Percentiles rank a stretch among this genome's conserved stretches.
Evolutionary conservation across 352 stramenopile genomes (phyloP).

Genomic region (Globisporangium apiculatum): DNA sequence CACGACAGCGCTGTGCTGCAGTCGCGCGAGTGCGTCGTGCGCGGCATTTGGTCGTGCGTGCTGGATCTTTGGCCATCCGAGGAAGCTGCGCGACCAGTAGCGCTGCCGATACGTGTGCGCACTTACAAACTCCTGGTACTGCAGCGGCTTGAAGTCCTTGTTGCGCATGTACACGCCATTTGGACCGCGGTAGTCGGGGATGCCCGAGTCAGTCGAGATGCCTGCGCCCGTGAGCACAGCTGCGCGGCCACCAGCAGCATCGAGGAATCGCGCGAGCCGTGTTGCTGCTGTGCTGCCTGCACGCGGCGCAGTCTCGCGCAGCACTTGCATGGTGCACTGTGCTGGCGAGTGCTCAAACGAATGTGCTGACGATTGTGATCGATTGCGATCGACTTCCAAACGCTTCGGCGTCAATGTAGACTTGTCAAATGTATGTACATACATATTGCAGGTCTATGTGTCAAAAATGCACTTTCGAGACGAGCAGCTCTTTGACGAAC

Average conservation of each 20-base stretch:
- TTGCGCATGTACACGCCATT: constrained; percentile 93
- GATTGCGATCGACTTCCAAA: too few relatives aligned
- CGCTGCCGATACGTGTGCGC: constrained; percentile 76
- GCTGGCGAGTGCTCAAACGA: too few relatives aligned
- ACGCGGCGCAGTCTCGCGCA: not conserved
- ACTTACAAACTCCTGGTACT: constrained; percentile 90
- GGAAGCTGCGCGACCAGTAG: constrained; percentile 92
- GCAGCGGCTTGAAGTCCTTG: constrained; percentile 92
- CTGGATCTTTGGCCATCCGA: constrained; percentile 84
- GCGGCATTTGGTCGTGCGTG: constrained; percentile 79
- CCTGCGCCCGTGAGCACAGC: constrained; percentile 91
- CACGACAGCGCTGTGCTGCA: constrained; percentile 49
- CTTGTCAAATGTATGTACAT: too few relatives aligned
- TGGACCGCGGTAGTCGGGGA: constrained; percentile 95
- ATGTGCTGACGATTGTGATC: too few relatives aligned
- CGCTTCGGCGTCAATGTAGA: too few relatives aligned
- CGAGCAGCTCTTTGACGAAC: too few relatives aligned
- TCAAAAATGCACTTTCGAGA: too few relatives aligned
- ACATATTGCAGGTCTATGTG: too few relatives aligned
- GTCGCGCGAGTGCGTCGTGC: constrained; percentile 81
- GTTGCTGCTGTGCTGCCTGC: constrained; percentile 15
- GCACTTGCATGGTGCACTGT: not conserved
- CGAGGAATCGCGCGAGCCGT: constrained; percentile 47
- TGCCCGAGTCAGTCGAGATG: constrained; percentile 95
- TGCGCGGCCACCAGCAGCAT: constrained; percentile 36